phyloP scores from a whole-genome alignment of 2,329 filamentous ascomycete genomes.

The Hypoxylon rubiginosum region DNA sequence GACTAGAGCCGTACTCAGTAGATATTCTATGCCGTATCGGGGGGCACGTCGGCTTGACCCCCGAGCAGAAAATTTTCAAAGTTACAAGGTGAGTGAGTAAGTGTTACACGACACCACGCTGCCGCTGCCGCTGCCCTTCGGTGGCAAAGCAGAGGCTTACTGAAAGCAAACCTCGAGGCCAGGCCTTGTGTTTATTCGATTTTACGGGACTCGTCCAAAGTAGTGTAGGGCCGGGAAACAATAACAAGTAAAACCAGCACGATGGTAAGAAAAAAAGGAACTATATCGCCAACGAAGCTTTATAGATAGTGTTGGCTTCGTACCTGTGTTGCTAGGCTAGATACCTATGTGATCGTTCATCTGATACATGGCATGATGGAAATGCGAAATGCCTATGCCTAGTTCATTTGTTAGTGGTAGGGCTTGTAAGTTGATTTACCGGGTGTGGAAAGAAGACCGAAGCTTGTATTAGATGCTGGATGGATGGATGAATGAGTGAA shows the following conservation, averaged over 20 bases:
- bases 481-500: conserved; percentile 8
- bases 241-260: background rate
- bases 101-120: conserved; percentile 27
- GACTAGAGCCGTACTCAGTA: conserved; percentile 17
- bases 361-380: background rate
- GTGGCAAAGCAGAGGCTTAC: conserved; percentile 28
- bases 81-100: conserved; percentile 20
- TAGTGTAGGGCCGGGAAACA: conserved; percentile 11
- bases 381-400: conserved; percentile 8
- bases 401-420: conserved; percentile 5
- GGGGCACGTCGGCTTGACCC: conserved; percentile 23
- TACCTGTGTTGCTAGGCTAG: too few species aligned
- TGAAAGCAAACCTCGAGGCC: conserved; percentile 33
- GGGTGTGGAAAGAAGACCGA: background rate
- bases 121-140: conserved; percentile 26
- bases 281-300: background rate
- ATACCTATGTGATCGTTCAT: too few species aligned
- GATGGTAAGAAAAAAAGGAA: background rate
- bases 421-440: conserved; percentile 17
- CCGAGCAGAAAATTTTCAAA: conserved; percentile 14
- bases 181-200: background rate
- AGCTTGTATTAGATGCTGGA: background rate
- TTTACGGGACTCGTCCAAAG: conserved; percentile 17
- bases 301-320: background rate
- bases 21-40: conserved; percentile 12